These are phyloP conservation scores for Vigna hirtella DNA, from an alignment of 306 rosid species.

Conservation along the genomic window DNA sequence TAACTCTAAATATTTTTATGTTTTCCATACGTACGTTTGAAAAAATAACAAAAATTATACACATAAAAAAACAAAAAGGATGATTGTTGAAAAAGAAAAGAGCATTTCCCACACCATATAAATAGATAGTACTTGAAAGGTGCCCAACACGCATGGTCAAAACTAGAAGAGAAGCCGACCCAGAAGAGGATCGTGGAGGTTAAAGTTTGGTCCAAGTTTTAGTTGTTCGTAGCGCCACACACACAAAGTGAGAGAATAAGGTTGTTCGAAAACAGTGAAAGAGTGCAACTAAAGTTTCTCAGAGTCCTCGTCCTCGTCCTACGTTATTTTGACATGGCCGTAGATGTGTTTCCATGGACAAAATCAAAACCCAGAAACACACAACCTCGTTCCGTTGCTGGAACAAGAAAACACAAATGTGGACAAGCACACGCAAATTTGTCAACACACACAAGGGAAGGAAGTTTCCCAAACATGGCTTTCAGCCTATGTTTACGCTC, in stretches of 20 bases:
- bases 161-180: background rate
- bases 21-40: background rate
- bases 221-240: constrained; percentile 8
- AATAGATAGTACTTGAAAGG: constrained; percentile 13
- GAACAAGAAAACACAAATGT: constrained; percentile 51
- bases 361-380: constrained; percentile 33
- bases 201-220: background rate
- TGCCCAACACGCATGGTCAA: background rate
- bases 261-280: constrained; percentile 59
- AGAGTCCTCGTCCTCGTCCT: constrained; percentile 17
- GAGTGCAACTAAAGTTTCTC: constrained; percentile 43
- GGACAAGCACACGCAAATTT: constrained; percentile 34
- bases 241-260: constrained; percentile 25
- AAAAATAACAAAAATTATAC: background rate
- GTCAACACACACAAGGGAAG: background rate
- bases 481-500: constrained; percentile 49
- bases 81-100: background rate
- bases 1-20: background rate
- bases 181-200: background rate
- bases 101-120: background rate
- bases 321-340: constrained; percentile 45
- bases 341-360: constrained; percentile 45
- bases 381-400: constrained; percentile 40
- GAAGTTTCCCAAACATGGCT: constrained; percentile 57
- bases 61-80: background rate